Conservation (phyloP, 768 basidiomycete genomes). For the Megacollybia marginata region DNA sequence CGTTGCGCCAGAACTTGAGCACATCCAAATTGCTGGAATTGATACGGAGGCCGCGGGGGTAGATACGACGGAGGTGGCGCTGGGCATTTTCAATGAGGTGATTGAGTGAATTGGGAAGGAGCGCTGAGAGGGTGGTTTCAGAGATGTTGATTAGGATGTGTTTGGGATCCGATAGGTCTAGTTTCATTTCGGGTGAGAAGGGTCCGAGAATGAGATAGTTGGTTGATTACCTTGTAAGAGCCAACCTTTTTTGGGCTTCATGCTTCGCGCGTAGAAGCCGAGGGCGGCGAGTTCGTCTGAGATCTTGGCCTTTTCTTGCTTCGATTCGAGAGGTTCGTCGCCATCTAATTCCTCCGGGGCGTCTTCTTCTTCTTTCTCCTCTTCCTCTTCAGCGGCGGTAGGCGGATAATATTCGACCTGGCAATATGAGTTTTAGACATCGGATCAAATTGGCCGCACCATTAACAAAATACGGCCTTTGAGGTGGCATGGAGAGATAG, state of each 20-base stretch:
- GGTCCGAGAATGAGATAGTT: background rate
- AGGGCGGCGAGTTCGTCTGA: conserved; percentile 45
- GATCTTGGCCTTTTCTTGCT: conserved; percentile 24
- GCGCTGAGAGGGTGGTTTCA: conserved; percentile 36
- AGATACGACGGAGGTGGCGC: conserved; percentile 45
- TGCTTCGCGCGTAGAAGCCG: conserved; percentile 54
- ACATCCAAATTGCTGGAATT: conserved; percentile 48
- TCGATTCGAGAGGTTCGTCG: conserved; percentile 2
- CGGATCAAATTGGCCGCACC: conserved; percentile 26
- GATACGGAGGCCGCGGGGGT: conserved; percentile 50
- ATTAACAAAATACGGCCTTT: conserved; percentile 51
- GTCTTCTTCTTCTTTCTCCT: conserved; percentile 5
- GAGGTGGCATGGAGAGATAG: conserved; percentile 37
- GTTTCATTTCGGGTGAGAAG: conserved; percentile 7
- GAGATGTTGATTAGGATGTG: conserved; percentile 58
- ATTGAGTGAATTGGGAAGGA: conserved; percentile 27
- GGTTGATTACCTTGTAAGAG: conserved; percentile 25
- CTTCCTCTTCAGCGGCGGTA: conserved; percentile 12
- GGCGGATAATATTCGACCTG: conserved; percentile 46
- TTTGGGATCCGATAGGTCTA: conserved; percentile 30
- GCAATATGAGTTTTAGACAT: background rate
- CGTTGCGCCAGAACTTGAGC: conserved; percentile 44
- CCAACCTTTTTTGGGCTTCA: conserved; percentile 54
- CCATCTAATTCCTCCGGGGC: conserved; percentile 20
- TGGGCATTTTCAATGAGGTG: conserved; percentile 35